phyloP scores from a whole-genome alignment of 345 rosid genomes.

The Barbarea vulgaris region DNA sequence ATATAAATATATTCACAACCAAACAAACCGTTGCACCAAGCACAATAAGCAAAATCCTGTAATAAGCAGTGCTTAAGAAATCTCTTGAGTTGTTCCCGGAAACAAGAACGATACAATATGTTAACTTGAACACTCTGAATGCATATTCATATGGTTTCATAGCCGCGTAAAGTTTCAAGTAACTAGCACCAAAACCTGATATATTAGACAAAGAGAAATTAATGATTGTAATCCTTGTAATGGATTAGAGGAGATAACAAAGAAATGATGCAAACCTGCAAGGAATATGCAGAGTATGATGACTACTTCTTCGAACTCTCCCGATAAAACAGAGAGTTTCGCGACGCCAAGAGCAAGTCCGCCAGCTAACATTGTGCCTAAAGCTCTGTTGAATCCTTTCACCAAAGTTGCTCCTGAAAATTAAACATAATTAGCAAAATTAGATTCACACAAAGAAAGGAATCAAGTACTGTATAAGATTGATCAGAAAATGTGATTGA shows the following conservation, averaged over 20 bases:
- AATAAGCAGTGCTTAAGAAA: conserved; percentile 57
- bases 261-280: conserved; percentile 55
- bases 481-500: background rate
- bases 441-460: background rate
- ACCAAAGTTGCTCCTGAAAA: conserved; percentile 69
- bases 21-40: conserved; percentile 67
- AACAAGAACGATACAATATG: conserved; percentile 73
- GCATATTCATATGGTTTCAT: conserved; percentile 77
- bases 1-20: conserved; percentile 54
- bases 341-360: conserved; percentile 77
- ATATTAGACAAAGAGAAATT: background rate
- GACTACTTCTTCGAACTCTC: conserved; percentile 54
- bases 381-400: conserved; percentile 80
- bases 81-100: conserved; percentile 61
- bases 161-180: conserved; percentile 60
- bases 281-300: conserved; percentile 60
- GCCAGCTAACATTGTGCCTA: conserved; percentile 77
- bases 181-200: conserved; percentile 63
- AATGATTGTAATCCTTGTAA: background rate
- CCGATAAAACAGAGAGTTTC: conserved; percentile 48
- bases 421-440: background rate
- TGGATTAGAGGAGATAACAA: background rate
- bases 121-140: conserved; percentile 75
- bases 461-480: background rate
- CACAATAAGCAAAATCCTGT: conserved; percentile 59